Conservation (phyloP, 108 stramenopile genomes). For the Parietichytrium sp. region DNA sequence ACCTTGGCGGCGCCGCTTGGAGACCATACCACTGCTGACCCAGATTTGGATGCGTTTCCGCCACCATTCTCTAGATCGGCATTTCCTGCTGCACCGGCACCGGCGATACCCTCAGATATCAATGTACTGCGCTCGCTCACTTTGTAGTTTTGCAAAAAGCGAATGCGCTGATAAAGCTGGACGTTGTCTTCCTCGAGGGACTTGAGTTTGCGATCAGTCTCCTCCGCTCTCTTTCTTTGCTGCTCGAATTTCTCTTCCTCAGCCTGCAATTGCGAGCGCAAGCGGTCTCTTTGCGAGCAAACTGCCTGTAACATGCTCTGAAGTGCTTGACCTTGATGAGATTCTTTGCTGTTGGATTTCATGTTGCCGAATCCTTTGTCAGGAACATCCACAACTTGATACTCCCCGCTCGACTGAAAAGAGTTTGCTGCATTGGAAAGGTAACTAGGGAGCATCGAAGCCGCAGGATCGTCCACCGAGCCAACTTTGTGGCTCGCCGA, state of each 20-base stretch:
- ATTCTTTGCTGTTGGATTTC: neutral
- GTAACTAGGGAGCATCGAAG: neutral
- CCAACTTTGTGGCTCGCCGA: too few relatives aligned
- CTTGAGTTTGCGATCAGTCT: neutral
- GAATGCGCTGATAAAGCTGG: conserved; percentile 30
- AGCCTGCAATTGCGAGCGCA: conserved; percentile 14
- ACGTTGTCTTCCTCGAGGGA: conserved; percentile 30
- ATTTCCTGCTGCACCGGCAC: neutral
- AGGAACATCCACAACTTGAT: neutral
- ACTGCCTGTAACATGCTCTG: conserved; percentile 21
- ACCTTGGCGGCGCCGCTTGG: conserved; percentile 14
- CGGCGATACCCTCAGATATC: conserved; percentile 18
- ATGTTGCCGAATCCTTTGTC: too few relatives aligned
- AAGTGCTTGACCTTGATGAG: conserved; percentile 26
- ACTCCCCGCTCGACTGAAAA: neutral
- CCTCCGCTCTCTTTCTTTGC: neutral
- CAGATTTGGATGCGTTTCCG: neutral
- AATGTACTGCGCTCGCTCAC: conserved; percentile 9
- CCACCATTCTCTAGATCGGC: neutral
- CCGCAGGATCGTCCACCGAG: neutral
- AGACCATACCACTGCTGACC: neutral
- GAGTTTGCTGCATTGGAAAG: too few relatives aligned
- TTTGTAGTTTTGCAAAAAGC: conserved; percentile 40
- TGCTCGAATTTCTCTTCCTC: neutral
- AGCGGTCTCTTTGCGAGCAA: neutral